Base-by-base conservation (phyloP, 2,329 filamentous ascomycete genomes). In the Grosmannia clavigera region DNA sequence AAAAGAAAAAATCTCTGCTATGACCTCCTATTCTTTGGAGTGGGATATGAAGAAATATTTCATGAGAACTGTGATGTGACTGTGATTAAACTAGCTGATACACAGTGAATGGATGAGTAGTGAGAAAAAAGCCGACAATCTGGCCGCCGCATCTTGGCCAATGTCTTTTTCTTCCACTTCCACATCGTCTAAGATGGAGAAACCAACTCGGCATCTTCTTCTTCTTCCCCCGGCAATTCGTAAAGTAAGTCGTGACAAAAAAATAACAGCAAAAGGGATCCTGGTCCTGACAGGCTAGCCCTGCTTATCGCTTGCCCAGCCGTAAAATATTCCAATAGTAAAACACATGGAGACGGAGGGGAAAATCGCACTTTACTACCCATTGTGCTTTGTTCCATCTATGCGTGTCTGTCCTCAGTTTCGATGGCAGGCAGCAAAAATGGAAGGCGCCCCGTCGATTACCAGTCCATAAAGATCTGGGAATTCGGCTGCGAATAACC, bases 401-500 rank as follows among this genome's bases (percentile, higher is more conserved):
- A 14, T 29, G 19, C 43, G 19, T 46, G 43, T 27, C 48, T 51
- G 22, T 51, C 48, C 6, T 51, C 10, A 6, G n/a, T 29, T 9
- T 51, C 16, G 10, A 19, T 5, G 22, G 12, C 11, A 10, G 10
- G 22, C 16, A 6, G 25, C 25, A 16, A 29, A 27, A 10, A 12
- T 5, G 38, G 16, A 53, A 16, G 7, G 27, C 14, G 16, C 27
- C 27, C 27, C 31, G 43, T 27, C 14, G 31, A 29, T 51, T 38
- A 55, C 52, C 43, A 56, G 31, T 58, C 50, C 57, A 59, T 33
- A 25, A 78, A 76, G 25, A 81, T 71, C 58, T 79, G 77, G 43
- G 80, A 78, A 3, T 76, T 76, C 16, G 72, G 72, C 65, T 83
- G 81, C 3, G 75, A 79, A 66, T 77, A 82, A 29, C 78, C 78